Percentiles rank a stretch among this genome's conserved stretches.
Evolutionary conservation across 192 early-diverging fungal species (phyloP).

Genomic region (Rhizophagus sp.): DNA sequence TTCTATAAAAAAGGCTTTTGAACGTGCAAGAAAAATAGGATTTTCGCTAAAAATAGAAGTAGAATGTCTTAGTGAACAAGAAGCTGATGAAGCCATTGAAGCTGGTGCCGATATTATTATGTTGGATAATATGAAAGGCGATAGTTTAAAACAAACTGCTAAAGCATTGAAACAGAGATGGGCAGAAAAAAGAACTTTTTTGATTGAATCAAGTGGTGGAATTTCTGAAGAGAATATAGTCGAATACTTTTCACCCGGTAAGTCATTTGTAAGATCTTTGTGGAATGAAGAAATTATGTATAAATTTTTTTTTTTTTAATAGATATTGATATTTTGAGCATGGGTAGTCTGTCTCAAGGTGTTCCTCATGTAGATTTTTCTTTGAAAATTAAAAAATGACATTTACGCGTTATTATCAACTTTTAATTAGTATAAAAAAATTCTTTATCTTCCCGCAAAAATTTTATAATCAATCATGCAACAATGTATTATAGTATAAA

Average conservation of each 20-base stretch:
- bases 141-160: slow-evolving; percentile 64
- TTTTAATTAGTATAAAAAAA: no score
- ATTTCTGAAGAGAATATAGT: slow-evolving; percentile 86
- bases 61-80: slow-evolving; percentile 88
- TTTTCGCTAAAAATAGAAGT: slow-evolving; percentile 97
- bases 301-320: background rate
- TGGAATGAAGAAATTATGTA: background rate
- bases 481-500: no score
- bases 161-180: slow-evolving; percentile 76
- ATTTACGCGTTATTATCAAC: no score
- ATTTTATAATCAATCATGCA: no score
- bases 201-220: slow-evolving; percentile 96
- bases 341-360: slow-evolving; percentile 91
- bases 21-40: slow-evolving; percentile 76
- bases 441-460: no score
- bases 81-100: slow-evolving; percentile 93
- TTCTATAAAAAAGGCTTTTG: slow-evolving; percentile 89
- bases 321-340: slow-evolving; percentile 88
- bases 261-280: slow-evolving; percentile 8
- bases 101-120: slow-evolving; percentile 98
- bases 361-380: slow-evolving; percentile 98
- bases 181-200: slow-evolving; percentile 56
- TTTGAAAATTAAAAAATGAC: slow-evolving; percentile 73
- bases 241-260: slow-evolving; percentile 79
- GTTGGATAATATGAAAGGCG: slow-evolving; percentile 92